Conservation (phyloP, 495 filamentous ascomycete genomes). For the Aspergillus bertholletiae region DNA sequence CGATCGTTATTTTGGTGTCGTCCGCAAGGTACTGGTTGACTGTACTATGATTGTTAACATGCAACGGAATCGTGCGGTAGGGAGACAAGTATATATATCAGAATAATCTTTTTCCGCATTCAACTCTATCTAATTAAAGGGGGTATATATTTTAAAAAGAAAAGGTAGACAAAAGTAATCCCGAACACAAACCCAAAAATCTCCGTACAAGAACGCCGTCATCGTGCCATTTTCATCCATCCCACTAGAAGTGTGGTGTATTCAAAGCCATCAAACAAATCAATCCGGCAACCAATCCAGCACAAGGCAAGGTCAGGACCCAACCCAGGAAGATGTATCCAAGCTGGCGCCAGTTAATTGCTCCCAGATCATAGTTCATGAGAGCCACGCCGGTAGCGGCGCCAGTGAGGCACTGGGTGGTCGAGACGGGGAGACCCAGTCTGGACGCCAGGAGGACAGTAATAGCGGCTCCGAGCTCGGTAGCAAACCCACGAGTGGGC, state of each 20-base stretch:
- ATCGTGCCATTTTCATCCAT: background rate
- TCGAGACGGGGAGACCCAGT: constrained; percentile 42
- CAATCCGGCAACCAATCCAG: constrained; percentile 32
- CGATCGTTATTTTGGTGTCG: background rate
- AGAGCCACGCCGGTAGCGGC: constrained; percentile 34
- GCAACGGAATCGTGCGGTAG: too few species aligned
- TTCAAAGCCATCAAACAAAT: constrained; percentile 38
- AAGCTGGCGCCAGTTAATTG: constrained; percentile 38
- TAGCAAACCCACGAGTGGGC: constrained; percentile 63
- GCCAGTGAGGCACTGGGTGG: constrained; percentile 40
- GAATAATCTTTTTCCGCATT: too few species aligned
- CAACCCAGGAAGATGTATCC: constrained; percentile 34
- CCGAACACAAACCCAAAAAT: background rate
- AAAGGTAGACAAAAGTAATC: too few species aligned
- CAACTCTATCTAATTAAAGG: too few species aligned
- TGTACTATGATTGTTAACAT: too few species aligned
- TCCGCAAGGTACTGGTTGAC: background rate
- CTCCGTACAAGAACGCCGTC: background rate
- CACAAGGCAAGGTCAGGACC: constrained; percentile 38
- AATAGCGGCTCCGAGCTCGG: constrained; percentile 66
- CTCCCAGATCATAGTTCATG: constrained; percentile 37
- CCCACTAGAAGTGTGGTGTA: constrained; percentile 28
- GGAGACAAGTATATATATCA: too few species aligned
- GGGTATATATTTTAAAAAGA: too few species aligned
- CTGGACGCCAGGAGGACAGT: constrained; percentile 65